Evolutionary conservation across 192 early-diverging fungal genomes (phyloP), one percentile per base, ranked within the genome.

Genomic region (Fimicolochytrium jonesii): DNA sequence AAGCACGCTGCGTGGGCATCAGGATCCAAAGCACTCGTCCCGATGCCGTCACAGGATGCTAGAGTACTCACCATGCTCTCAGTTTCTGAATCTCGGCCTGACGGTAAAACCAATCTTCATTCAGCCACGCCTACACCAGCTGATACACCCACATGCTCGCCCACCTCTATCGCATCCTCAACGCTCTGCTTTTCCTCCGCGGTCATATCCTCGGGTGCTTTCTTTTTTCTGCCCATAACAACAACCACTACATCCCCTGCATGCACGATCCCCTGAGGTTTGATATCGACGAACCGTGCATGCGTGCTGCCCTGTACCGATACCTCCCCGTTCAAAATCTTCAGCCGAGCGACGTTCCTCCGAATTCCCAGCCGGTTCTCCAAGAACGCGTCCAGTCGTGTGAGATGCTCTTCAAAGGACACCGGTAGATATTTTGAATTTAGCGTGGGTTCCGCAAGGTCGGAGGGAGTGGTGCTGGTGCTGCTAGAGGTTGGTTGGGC

Each of bases 211-310:
- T 17, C 25, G 11, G 55, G 34, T 17, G 15, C n/a, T n/a, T n/a
- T n/a, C n/a, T n/a, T n/a, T n/a, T n/a, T n/a, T n/a, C n/a, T n/a
- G n/a, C n/a, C n/a, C 54, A 73, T 39, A 11, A 59, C 26, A 1
- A 74, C 68, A 11, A 74, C 54, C 29, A 77, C 71, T 9, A 53
- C 46, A 55, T 77, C 75, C 20, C 68, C 75, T 6, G 75, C 71
- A 53, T 74, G 43, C 18, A 77, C 30, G 0, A 36, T 23, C 6
- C 63, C 64, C 22, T 41, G 39, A 3, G 71, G 75, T 25, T 68
- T 68, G 29, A 76, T 15, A 23, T 67, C 57, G 17, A 56, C 58
- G 54, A 56, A 64, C 10, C 59, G 63, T 5, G 70, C 70, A 49
- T 77, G 75, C 46, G 68, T 44, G 9, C 63, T 63, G 6, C 67